Conservation (phyloP, 371 early-diverging fungal species). For the Mucor racemosus region DNA sequence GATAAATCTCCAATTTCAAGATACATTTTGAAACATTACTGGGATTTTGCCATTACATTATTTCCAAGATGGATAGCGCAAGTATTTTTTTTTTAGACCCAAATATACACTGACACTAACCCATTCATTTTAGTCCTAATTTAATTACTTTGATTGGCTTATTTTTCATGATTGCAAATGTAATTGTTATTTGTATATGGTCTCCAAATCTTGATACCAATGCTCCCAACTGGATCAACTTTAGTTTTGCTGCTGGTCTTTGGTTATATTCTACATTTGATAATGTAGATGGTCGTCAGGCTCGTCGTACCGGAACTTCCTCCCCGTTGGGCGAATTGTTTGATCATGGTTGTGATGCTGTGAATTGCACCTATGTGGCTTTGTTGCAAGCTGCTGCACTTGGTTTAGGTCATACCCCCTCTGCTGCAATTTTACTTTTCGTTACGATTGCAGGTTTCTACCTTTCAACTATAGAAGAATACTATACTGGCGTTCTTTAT, state of each 20-base stretch:
- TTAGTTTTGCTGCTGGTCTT: conserved; percentile 84
- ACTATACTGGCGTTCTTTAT: conserved; percentile 93
- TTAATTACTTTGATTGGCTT: conserved; percentile 97
- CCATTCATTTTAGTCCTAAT: conserved; percentile 79
- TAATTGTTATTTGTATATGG: conserved; percentile 70
- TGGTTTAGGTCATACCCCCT: conserved; percentile 79
- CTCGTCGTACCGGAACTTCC: conserved; percentile 89
- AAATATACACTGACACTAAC: neutral
- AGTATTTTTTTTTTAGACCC: conserved; percentile 29
- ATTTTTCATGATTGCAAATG: conserved; percentile 81
- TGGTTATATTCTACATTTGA: conserved; percentile 97
- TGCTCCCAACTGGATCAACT: conserved; percentile 87
- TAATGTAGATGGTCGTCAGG: conserved; percentile 98
- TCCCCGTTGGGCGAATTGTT: conserved; percentile 97
- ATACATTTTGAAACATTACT: conserved; percentile 86
- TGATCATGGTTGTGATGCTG: conserved; percentile 93
- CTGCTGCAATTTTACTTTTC: conserved; percentile 64
- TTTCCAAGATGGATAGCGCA: conserved; percentile 96
- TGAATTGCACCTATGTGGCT: conserved; percentile 89
- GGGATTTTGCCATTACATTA: conserved; percentile 85
- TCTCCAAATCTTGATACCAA: conserved; percentile 76
- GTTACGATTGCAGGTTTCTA: conserved; percentile 87
- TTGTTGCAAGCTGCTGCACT: conserved; percentile 86
- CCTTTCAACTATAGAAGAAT: conserved; percentile 95
- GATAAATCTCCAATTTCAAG: conserved; percentile 88